phyloP scores from a whole-genome alignment of 208 protist species.

The Hexamita inflata region DNA sequence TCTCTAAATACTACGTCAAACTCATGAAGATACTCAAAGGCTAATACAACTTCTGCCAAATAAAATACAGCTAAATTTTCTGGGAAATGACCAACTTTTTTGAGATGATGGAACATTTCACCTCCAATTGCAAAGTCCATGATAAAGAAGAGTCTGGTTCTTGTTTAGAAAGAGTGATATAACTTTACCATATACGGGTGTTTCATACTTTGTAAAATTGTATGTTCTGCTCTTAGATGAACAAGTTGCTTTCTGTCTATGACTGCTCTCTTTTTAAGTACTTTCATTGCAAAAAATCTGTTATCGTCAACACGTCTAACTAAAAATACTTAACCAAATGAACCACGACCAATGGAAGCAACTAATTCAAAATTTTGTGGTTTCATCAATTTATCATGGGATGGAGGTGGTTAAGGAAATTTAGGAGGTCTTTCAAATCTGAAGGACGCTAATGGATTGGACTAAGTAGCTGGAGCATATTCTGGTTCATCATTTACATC shows the following conservation, averaged over 20 bases:
- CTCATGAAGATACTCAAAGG: conserved; percentile 50
- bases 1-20: conserved; percentile 37
- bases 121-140: conserved; percentile 55
- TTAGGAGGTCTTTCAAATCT: background rate
- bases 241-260: conserved; percentile 44
- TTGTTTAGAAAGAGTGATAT: conserved; percentile 55
- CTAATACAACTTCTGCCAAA: conserved; percentile 50
- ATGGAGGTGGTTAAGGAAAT: background rate
- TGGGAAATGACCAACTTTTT: conserved; percentile 34
- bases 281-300: conserved; percentile 58
- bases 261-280: conserved; percentile 48
- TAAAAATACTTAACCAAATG: conserved; percentile 54
- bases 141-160: conserved; percentile 51
- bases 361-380: conserved; percentile 45
- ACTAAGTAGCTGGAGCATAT: too few species aligned
- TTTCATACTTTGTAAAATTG: conserved; percentile 42
- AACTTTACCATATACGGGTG: conserved; percentile 54
- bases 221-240: conserved; percentile 43
- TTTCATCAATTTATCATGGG: background rate
- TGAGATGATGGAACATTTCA: conserved; percentile 52
- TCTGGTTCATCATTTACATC: background rate
- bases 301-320: conserved; percentile 50
- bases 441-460: background rate
- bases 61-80: conserved; percentile 45
- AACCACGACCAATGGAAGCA: conserved; percentile 41